These are phyloP conservation scores for Pisolithus microcarpus DNA, from an alignment of 768 basidiomycete genomes.

Conservation along the genomic window DNA sequence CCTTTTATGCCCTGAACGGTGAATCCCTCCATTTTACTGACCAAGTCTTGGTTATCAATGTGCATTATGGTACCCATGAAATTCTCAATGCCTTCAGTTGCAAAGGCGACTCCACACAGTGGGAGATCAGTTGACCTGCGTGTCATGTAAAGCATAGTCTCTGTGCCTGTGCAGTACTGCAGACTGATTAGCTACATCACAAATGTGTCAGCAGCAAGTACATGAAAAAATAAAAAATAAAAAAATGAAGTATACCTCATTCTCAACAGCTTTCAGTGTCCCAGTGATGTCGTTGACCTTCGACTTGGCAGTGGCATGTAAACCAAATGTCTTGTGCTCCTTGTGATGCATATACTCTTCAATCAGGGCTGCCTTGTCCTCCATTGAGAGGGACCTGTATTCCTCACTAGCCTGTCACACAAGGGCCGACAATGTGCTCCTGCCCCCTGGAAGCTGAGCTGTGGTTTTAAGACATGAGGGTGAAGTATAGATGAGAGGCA, in stretches of 20 bases:
- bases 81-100: background rate
- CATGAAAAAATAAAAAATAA: background rate
- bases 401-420: background rate
- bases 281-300: constrained; percentile 6
- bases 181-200: constrained; percentile 3
- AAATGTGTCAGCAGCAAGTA: background rate
- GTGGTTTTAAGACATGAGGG: no score
- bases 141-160: constrained; percentile 2
- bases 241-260: no score
- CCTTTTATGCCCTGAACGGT: no score
- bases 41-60: no score
- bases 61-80: no score
- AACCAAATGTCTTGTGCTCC: background rate
- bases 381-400: background rate
- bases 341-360: background rate
- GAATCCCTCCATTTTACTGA: no score
- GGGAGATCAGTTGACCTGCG: constrained; percentile 2
- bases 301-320: constrained; percentile 1
- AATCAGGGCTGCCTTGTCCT: background rate
- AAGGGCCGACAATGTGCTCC: no score
- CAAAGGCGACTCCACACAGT: background rate
- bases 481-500: no score
- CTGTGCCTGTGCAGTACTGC: background rate
- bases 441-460: no score
- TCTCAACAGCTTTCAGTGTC: constrained; percentile 6